Percentiles rank a stretch among this genome's conserved stretches.
Conservation (phyloP, 2,329 filamentous ascomycete genomes). For the Talaromyces sp. region DNA sequence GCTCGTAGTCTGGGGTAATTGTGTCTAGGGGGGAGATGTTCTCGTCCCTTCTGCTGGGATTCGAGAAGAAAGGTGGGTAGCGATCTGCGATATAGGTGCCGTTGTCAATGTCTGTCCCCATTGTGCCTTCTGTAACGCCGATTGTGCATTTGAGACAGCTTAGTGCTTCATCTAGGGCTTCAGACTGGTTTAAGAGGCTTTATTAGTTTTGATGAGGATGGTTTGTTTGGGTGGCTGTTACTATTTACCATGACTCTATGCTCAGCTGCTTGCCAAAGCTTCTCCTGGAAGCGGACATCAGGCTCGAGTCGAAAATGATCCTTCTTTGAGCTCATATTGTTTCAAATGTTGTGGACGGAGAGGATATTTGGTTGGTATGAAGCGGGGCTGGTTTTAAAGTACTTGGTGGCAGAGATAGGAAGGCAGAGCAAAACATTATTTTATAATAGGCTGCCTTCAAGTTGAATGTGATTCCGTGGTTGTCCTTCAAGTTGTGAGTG, state of each 20-base stretch:
- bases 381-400: not conserved
- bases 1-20: not conserved
- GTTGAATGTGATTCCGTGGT: too few species aligned
- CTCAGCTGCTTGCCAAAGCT: conserved; percentile 4
- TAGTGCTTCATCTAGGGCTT: conserved; percentile 30
- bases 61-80: conserved; percentile 26
- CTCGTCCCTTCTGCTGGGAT: conserved; percentile 8
- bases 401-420: not conserved
- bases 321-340: not conserved
- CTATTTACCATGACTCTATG: conserved; percentile 1
- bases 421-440: not conserved
- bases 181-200: conserved; percentile 2
- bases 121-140: conserved; percentile 16
- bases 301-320: not conserved
- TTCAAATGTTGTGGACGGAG: not conserved
- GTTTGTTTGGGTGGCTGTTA: not conserved
- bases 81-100: conserved; percentile 18
- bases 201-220: not conserved
- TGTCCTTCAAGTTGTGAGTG: not conserved
- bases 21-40: conserved; percentile 19
- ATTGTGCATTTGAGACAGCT: conserved; percentile 27
- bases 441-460: not conserved
- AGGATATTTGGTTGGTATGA: not conserved
- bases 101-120: conserved; percentile 18
- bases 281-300: not conserved